Conservation (phyloP, 2,329 filamentous ascomycete species). For the Coniochaeta sp. region DNA sequence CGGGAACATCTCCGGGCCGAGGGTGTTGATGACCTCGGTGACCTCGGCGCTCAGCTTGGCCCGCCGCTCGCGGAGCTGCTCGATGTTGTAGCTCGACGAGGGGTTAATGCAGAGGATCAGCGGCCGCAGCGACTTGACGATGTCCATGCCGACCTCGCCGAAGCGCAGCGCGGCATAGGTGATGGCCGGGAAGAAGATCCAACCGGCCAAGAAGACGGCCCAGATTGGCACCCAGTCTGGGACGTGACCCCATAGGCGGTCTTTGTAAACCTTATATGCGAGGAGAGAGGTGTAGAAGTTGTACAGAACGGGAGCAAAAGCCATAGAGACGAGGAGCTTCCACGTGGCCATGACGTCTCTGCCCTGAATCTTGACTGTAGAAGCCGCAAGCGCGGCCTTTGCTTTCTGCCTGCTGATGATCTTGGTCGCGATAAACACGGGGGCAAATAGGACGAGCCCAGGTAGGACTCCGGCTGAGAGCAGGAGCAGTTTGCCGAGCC, state of each 20-base stretch:
- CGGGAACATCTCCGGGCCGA: constrained; percentile 94
- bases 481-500: constrained; percentile 67
- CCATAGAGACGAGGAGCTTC: constrained; percentile 85
- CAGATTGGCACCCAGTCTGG: constrained; percentile 76
- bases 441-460: constrained; percentile 78
- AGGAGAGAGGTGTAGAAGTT: constrained; percentile 71
- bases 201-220: constrained; percentile 65
- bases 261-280: constrained; percentile 70
- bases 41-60: constrained; percentile 72
- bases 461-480: constrained; percentile 78
- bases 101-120: constrained; percentile 81
- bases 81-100: constrained; percentile 73
- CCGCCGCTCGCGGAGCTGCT: constrained; percentile 66
- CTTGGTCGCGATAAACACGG: constrained; percentile 80
- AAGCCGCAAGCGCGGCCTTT: constrained; percentile 74
- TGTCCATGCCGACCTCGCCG: constrained; percentile 98
- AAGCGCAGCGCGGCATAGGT: constrained; percentile 92
- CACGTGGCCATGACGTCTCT: constrained; percentile 89
- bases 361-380: constrained; percentile 81
- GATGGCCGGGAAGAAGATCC: constrained; percentile 75
- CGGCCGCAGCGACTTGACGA: constrained; percentile 87
- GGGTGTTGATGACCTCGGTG: constrained; percentile 86
- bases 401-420: constrained; percentile 76
- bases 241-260: constrained; percentile 75
- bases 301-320: constrained; percentile 74